These are phyloP conservation scores for Chenopodium quinoa DNA, from an alignment of 148 eudicot genomes.

Conservation along the genomic window DNA sequence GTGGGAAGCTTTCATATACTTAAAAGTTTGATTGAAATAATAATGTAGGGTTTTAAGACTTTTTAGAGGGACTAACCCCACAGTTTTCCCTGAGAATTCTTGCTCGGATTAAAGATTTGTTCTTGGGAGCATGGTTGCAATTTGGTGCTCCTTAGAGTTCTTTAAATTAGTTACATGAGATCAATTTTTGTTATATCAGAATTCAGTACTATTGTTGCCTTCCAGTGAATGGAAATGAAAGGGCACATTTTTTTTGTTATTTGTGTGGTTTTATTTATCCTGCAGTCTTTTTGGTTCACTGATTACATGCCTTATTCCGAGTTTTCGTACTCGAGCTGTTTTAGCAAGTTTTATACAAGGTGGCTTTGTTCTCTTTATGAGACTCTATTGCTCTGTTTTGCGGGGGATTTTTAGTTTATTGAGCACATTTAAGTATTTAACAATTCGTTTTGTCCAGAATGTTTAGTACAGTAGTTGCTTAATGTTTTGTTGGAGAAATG, in stretches of 20 bases:
- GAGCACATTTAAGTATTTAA: too few species aligned
- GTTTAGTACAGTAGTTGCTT: too few species aligned
- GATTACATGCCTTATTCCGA: background rate
- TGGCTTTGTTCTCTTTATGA: too few species aligned
- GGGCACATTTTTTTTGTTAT: background rate
- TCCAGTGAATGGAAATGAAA: slow-evolving; percentile 22
- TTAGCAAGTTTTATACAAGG: too few species aligned
- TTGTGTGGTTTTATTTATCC: background rate
- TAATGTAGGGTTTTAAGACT: slow-evolving; percentile 24
- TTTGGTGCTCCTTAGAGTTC: slow-evolving; percentile 14
- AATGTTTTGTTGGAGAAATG: too few species aligned
- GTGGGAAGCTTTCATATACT: slow-evolving; percentile 21
- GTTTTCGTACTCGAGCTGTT: background rate
- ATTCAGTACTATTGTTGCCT: slow-evolving; percentile 19
- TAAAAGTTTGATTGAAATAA: slow-evolving; percentile 25
- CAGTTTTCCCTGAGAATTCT: slow-evolving; percentile 34
- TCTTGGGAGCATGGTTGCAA: slow-evolving; percentile 10
- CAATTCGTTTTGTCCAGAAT: too few species aligned
- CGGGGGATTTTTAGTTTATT: too few species aligned
- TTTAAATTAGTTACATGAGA: slow-evolving; percentile 15
- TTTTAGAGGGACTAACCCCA: slow-evolving; percentile 36
- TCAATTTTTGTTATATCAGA: slow-evolving; percentile 21
- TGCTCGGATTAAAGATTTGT: slow-evolving; percentile 24
- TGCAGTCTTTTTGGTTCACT: background rate
- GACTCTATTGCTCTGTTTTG: too few species aligned